Conservation (phyloP, 2,329 filamentous ascomycete genomes). For the Ceratocystis alfenasii region DNA sequence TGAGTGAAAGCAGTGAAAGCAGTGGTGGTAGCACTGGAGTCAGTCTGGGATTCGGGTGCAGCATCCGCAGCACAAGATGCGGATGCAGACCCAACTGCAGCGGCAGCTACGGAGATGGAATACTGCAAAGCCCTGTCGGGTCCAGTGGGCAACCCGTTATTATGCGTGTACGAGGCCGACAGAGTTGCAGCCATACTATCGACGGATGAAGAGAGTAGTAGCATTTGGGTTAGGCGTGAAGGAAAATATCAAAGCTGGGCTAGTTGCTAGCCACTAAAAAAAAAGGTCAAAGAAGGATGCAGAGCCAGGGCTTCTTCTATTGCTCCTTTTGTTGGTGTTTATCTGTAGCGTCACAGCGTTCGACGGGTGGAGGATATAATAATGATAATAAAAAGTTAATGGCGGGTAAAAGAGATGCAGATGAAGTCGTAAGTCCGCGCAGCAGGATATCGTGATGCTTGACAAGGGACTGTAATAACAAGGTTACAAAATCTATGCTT, state of each 20-base stretch:
- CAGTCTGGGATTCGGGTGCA: not conserved
- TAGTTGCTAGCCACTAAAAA: not conserved
- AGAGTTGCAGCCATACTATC: slow-evolving; percentile 4
- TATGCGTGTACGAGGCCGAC: not conserved
- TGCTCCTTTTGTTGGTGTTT: not conserved
- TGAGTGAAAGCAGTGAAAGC: slow-evolving; percentile 4
- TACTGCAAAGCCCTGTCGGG: not conserved
- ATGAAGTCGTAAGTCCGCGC: too few relatives aligned
- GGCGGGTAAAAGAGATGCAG: too few relatives aligned
- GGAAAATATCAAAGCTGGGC: not conserved
- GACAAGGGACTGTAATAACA: not conserved
- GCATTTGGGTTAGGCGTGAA: not conserved
- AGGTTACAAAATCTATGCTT: not conserved
- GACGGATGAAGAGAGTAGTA: not conserved
- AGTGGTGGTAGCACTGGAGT: not conserved
- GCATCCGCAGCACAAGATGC: not conserved
- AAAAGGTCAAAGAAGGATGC: not conserved
- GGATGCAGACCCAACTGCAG: not conserved
- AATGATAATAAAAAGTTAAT: not conserved
- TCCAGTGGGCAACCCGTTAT: not conserved
- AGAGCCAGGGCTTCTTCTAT: not conserved
- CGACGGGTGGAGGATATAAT: not conserved
- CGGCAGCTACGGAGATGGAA: not conserved
- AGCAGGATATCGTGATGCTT: not conserved
- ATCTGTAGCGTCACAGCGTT: not conserved